phyloP scores from a whole-genome alignment of 768 basidiomycete species.

The Tulasnella sp. region DNA sequence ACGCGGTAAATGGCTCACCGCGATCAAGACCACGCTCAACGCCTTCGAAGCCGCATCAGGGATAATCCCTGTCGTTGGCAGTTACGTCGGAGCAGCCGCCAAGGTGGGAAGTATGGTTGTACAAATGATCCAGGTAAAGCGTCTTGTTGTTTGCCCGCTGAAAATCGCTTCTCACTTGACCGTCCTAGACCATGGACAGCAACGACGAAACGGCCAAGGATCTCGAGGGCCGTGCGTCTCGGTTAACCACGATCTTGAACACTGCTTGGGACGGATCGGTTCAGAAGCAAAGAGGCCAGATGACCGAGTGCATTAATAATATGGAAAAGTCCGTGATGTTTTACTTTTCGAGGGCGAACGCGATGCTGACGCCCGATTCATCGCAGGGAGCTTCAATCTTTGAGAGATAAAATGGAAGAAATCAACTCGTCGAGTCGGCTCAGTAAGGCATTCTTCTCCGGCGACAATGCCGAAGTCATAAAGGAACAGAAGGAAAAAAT shows the following conservation, averaged over 20 bases:
- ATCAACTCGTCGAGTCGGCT: background rate
- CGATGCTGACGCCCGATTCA: background rate
- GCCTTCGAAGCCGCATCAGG: background rate
- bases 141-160: no score
- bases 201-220: background rate
- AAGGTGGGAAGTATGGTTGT: background rate
- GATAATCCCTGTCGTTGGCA: background rate
- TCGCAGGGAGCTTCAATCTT: background rate
- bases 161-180: background rate
- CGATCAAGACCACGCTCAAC: background rate
- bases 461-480: background rate
- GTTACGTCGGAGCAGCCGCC: background rate
- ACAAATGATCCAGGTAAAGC: background rate
- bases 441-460: background rate
- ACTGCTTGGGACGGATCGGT: background rate
- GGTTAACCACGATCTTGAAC: background rate
- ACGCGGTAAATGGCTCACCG: background rate
- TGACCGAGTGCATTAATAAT: background rate
- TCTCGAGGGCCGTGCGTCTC: background rate
- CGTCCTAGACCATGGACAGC: background rate
- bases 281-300: background rate
- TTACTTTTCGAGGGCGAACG: background rate
- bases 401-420: background rate
- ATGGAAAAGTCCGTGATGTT: background rate
- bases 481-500: background rate